Conservation (phyloP, 108 stramenopile species). For the Cyclotella atomus region DNA sequence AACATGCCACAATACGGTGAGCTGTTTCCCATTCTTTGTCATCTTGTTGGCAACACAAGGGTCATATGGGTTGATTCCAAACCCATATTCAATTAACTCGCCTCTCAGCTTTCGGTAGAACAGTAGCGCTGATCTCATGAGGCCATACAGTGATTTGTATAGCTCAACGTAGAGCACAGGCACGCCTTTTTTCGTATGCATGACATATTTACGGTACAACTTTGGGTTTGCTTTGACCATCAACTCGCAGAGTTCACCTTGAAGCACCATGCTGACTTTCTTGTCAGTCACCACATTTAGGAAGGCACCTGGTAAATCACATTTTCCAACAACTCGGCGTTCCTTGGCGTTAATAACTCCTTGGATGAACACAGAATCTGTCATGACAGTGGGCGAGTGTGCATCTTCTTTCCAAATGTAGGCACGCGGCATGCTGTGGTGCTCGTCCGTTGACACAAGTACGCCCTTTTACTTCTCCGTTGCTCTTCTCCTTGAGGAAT, state of each 20-base stretch:
- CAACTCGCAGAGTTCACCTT: conserved; percentile 25
- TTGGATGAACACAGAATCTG: not conserved
- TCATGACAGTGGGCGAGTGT: not conserved
- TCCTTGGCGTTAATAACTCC: not conserved
- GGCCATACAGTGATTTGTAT: conserved; percentile 14
- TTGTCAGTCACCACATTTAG: conserved; percentile 46
- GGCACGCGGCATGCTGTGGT: not conserved
- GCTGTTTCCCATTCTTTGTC: not conserved
- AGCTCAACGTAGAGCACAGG: not conserved
- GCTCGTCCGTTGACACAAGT: conserved; percentile 30
- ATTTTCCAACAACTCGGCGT: conserved; percentile 36
- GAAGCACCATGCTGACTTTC: conserved; percentile 25
- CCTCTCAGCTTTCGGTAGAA: not conserved
- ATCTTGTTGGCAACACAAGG: conserved; percentile 8
- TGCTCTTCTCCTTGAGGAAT: conserved; percentile 51
- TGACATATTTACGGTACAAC: conserved; percentile 25
- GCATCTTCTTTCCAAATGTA: conserved; percentile 2
- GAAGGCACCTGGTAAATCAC: conserved; percentile 57
- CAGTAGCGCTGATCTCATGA: conserved; percentile 3
- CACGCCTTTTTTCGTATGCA: not conserved
- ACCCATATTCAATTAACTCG: conserved; percentile 2
- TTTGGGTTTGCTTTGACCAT: conserved; percentile 21
- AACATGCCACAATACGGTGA: conserved; percentile 15
- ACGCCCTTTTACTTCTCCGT: conserved; percentile 46
- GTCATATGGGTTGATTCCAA: conserved; percentile 18